Conservation (phyloP, 306 rosid species). For the Ammopiptanthus mongolicus region DNA sequence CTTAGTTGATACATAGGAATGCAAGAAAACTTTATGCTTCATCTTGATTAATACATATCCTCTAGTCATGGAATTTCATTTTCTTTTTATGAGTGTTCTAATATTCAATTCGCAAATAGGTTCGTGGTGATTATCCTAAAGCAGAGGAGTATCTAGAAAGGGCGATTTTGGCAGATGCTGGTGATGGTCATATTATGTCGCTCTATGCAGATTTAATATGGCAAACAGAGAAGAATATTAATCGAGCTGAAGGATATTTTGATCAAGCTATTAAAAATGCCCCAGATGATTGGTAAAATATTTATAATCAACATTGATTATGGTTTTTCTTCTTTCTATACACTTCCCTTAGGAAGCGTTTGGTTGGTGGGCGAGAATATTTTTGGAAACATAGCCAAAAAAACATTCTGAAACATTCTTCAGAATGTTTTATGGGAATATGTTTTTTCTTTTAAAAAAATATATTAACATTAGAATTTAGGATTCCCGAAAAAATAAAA, state of each 20-base stretch:
- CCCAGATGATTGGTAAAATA: constrained; percentile 61
- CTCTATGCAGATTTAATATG: constrained; percentile 68
- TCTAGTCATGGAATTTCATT: background rate
- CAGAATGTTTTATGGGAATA: too few relatives aligned
- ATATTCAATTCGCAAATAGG: constrained; percentile 33
- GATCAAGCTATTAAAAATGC: constrained; percentile 63
- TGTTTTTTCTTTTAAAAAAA: too few relatives aligned
- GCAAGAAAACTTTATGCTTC: background rate
- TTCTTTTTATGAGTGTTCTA: background rate
- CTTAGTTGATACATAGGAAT: background rate
- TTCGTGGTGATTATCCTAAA: constrained; percentile 55
- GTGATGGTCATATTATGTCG: constrained; percentile 49
- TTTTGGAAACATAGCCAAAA: too few relatives aligned
- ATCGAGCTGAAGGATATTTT: constrained; percentile 64
- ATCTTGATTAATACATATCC: background rate
- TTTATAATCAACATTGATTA: background rate
- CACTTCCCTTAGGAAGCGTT: background rate
- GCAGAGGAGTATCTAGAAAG: constrained; percentile 73
- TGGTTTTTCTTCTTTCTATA: background rate
- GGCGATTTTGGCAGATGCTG: constrained; percentile 62
- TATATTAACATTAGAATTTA: too few relatives aligned
- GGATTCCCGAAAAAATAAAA: too few relatives aligned
- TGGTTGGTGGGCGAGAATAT: too few relatives aligned
- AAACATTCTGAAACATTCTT: too few relatives aligned
- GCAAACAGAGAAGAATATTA: constrained; percentile 52